A percentile compares a stretch with the other conserved stretches of the same genome.
These are phyloP conservation scores for Chytridium lagenaria DNA, from an alignment of 371 early-diverging fungal species.

Conservation along the genomic window DNA sequence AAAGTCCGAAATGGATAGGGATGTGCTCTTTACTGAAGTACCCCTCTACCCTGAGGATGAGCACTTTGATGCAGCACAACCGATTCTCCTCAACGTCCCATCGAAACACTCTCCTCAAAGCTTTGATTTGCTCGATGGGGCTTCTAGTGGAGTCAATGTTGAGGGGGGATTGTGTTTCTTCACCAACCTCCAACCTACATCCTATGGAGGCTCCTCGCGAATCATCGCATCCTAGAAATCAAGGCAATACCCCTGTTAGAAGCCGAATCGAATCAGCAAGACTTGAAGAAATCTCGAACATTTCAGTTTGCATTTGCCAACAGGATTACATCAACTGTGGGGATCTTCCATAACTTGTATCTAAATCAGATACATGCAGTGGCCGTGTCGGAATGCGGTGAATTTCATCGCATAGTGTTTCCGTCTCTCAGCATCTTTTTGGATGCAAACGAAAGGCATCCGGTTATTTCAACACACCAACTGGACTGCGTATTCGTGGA, in stretches of 20 bases:
- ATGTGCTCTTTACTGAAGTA: not conserved
- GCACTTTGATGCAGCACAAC: not conserved
- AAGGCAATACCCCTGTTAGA: not conserved
- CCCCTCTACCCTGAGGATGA: not conserved
- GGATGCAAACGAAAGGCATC: not conserved
- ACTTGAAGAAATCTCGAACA: not conserved
- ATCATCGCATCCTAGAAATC: constrained; percentile 8
- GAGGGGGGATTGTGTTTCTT: too few species aligned
- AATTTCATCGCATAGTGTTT: not conserved
- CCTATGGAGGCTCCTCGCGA: constrained; percentile 3
- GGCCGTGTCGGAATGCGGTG: not conserved
- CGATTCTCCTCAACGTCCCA: too few species aligned
- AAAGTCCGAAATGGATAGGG: too few species aligned
- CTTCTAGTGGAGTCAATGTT: too few species aligned
- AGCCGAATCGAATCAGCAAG: not conserved
- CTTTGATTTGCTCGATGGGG: too few species aligned
- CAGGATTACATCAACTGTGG: not conserved
- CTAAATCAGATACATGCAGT: not conserved
- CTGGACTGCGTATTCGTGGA: not conserved
- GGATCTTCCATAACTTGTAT: not conserved
- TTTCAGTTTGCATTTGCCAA: not conserved
- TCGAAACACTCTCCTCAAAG: too few species aligned
- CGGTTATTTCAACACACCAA: not conserved
- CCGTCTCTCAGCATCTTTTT: not conserved
- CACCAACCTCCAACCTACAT: not conserved